Conservation (phyloP, 306 rosid genomes). For the Lotus japonicus region DNA sequence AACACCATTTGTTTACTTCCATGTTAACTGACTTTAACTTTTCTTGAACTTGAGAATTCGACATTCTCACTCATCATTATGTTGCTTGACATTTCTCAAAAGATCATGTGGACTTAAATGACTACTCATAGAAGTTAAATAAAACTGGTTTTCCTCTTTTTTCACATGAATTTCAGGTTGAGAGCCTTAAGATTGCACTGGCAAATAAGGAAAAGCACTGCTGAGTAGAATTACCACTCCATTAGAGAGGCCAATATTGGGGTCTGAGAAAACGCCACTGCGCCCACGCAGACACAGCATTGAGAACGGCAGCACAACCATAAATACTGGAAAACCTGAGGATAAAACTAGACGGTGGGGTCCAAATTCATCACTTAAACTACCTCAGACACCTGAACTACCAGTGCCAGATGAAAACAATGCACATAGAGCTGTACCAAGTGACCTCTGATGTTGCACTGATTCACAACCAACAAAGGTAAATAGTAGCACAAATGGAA, state of each 20-base stretch:
- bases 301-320: constrained; percentile 48
- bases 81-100: no score
- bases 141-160: constrained; percentile 2
- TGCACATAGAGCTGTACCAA: constrained; percentile 18
- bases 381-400: constrained; percentile 61
- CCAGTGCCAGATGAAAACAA: constrained; percentile 30
- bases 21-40: no score
- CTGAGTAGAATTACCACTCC: constrained; percentile 35
- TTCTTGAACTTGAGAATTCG: no score
- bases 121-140: not conserved
- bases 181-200: constrained; percentile 69
- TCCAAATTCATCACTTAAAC: constrained; percentile 41
- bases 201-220: constrained; percentile 45
- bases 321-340: constrained; percentile 38
- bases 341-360: constrained; percentile 33
- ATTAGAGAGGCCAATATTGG: constrained; percentile 7
- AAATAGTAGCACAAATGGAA: constrained; percentile 45
- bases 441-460: constrained; percentile 16
- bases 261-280: constrained; percentile 49
- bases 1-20: no score
- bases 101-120: no score
- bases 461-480: constrained; percentile 44
- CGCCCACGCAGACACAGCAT: constrained; percentile 64
- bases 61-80: no score
- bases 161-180: constrained; percentile 42